These are phyloP conservation scores for Botryotinia globosa DNA, from an alignment of 2,329 filamentous ascomycete species.

Conservation along the genomic window DNA sequence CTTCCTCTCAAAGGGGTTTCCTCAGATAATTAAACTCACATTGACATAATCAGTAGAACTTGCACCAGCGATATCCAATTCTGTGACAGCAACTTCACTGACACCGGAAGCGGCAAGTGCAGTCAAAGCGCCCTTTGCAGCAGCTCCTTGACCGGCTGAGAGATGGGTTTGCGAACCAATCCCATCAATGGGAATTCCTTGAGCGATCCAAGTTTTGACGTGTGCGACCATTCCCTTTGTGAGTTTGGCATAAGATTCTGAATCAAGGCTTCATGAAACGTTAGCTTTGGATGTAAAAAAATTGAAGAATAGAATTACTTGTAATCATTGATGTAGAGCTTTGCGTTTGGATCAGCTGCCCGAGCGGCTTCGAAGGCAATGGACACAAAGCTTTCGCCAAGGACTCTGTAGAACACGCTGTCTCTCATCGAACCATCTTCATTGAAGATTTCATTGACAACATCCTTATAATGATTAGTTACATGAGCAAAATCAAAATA, in stretches of 20 bases:
- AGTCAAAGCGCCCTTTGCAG: slow-evolving; percentile 22
- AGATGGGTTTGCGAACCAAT: slow-evolving; percentile 43
- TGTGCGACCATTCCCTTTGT: slow-evolving; percentile 52
- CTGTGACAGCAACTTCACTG: slow-evolving; percentile 58
- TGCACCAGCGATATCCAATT: slow-evolving; percentile 53
- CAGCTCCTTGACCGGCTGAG: slow-evolving; percentile 20
- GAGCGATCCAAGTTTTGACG: slow-evolving; percentile 62
- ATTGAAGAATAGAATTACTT: slow-evolving; percentile 46
- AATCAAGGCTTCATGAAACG: slow-evolving; percentile 54
- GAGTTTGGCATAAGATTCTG: slow-evolving; percentile 58
- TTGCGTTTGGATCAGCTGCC: slow-evolving; percentile 62
- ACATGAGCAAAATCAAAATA: not conserved
- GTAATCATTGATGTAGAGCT: slow-evolving; percentile 75
- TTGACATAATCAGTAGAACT: slow-evolving; percentile 23
- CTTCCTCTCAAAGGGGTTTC: not conserved
- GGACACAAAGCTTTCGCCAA: slow-evolving; percentile 67
- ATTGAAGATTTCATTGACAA: slow-evolving; percentile 63
- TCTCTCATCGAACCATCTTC: slow-evolving; percentile 33
- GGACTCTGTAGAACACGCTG: slow-evolving; percentile 61
- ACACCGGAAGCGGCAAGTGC: slow-evolving; percentile 47
- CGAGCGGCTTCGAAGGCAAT: slow-evolving; percentile 69
- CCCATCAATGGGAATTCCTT: slow-evolving; percentile 63
- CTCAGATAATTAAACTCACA: slow-evolving; percentile 18
- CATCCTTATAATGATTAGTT: slow-evolving; percentile 44
- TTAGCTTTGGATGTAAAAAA: not conserved